Percentiles rank a stretch among this genome's conserved stretches.
Evolutionary conservation across 495 filamentous ascomycete species (phyloP).

Genomic region (Massariosphaeria phaeospora): DNA sequence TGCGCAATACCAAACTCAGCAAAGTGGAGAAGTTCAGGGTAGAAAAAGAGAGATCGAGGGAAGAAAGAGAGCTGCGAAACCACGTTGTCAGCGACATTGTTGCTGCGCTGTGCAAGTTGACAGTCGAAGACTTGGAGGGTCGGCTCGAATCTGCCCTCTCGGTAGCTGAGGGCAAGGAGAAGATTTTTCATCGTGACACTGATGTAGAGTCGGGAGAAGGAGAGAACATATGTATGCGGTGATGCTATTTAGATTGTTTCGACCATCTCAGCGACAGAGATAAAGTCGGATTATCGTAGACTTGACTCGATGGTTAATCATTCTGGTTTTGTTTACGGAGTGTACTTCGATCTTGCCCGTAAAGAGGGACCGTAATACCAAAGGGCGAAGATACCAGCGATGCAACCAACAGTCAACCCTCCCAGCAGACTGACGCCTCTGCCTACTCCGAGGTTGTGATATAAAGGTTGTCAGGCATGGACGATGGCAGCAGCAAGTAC

Average conservation of each 20-base stretch:
- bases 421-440: constrained; percentile 52
- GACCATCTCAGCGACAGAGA: too few relatives aligned
- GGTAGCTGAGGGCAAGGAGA: too few relatives aligned
- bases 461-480: constrained; percentile 53
- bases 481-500: constrained; percentile 53
- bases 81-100: neutral
- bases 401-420: constrained; percentile 51
- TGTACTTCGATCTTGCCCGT: constrained; percentile 21
- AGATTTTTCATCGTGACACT: too few relatives aligned
- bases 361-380: constrained; percentile 36
- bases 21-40: constrained; percentile 75
- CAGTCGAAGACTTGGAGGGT: neutral
- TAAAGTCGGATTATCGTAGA: too few relatives aligned
- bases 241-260: too few relatives aligned
- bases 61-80: constrained; percentile 66
- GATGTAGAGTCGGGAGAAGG: too few relatives aligned
- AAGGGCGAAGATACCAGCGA: constrained; percentile 28
- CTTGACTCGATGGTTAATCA: too few relatives aligned
- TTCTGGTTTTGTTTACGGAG: too few relatives aligned
- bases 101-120: neutral
- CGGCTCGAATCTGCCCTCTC: too few relatives aligned
- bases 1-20: constrained; percentile 67
- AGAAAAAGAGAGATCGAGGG: constrained; percentile 78
- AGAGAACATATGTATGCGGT: too few relatives aligned
- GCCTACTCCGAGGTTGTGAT: constrained; percentile 51